Percentiles rank a stretch among this genome's conserved stretches.
phyloP scores from a whole-genome alignment of 345 rosid species.

The Pugionium dolabratum region DNA sequence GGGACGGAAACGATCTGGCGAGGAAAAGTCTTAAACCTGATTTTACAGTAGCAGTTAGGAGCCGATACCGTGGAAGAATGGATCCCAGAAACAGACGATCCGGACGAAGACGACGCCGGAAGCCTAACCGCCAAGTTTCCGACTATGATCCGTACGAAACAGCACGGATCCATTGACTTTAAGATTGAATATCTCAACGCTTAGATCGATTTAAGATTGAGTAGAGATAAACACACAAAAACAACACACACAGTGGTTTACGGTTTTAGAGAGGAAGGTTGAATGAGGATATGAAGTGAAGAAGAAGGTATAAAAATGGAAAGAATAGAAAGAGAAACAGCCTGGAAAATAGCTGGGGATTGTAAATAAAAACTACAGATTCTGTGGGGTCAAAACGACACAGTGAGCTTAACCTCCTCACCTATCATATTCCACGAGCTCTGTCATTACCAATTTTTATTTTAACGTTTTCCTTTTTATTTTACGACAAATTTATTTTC shows the following conservation, averaged over 20 bases:
- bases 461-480: background rate
- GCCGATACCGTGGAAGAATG: conserved; percentile 16
- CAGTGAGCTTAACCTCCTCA: conserved; percentile 17
- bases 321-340: conserved; percentile 44
- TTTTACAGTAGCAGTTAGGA: conserved; percentile 58
- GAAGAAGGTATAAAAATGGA: conserved; percentile 42
- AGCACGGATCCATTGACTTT: conserved; percentile 87
- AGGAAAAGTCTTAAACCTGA: conserved; percentile 60
- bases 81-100: conserved; percentile 38
- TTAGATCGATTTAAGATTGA: conserved; percentile 44
- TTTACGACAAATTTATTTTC: conserved; percentile 1
- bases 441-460: too few relatives aligned
- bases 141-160: conserved; percentile 73
- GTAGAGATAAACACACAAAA: conserved; percentile 37
- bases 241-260: conserved; percentile 1
- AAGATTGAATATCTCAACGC: conserved; percentile 6
- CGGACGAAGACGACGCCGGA: conserved; percentile 39
- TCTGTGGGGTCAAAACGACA: conserved; percentile 37
- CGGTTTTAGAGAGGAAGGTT: conserved; percentile 24
- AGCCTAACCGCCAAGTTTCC: conserved; percentile 74
- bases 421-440: conserved; percentile 26
- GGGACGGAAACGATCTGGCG: conserved; percentile 51
- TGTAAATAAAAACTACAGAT: conserved; percentile 31
- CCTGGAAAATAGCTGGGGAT: conserved; percentile 69
- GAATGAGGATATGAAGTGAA: conserved; percentile 16